Evolutionary conservation across 257 asterid genomes (phyloP), one percentile per base, ranked within the genome.

Genomic region (Osmanthus fragrans): DNA sequence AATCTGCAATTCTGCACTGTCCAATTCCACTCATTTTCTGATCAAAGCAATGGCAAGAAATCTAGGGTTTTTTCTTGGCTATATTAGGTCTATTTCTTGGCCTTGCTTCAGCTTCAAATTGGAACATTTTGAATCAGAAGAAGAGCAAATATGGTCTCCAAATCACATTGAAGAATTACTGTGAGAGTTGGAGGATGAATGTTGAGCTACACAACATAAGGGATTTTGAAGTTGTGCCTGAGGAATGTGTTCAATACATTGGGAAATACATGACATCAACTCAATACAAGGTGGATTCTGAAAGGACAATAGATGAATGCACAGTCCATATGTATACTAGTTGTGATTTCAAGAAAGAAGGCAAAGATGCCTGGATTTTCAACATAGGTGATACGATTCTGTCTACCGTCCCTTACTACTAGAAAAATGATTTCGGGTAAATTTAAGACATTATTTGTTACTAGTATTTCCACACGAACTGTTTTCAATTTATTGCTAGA

Each of bases 121-220:
- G 97, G 93, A 90, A 84, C 92, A 90, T 93, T n/a, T 34, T 93
- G 85, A 85, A 84, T 19, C 87, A 85, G 74, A 83, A 81, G 77
- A 77, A 60, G 16, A 36, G 34, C 54, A 83, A 72, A 56, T 23
- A 80, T 37, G 90, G 86, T 1, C 79, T 86, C 37, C 83, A 82
- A 23, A 91, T 91, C 88, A 88, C 89, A 1, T 73, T 91, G 33
- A 93, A 86, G 82, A 91, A 93, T 70, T 92, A 84, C 81, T 91
- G 97, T 25, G 96, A 92, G 73, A 84, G 92, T 16, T 93, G 97
- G 97, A 81, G 96, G 80, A 86, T 93, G 86, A 90, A 93, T 47
- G 97, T 90, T 5, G 96, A 93, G 88, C 82, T 93, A 0, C 90
- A 87, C 85, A 93, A 90, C 77, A 83, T 90, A 34, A 70, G 80